Conservation (phyloP, 2,329 filamentous ascomycete species). For the Lojkania enalia region DNA sequence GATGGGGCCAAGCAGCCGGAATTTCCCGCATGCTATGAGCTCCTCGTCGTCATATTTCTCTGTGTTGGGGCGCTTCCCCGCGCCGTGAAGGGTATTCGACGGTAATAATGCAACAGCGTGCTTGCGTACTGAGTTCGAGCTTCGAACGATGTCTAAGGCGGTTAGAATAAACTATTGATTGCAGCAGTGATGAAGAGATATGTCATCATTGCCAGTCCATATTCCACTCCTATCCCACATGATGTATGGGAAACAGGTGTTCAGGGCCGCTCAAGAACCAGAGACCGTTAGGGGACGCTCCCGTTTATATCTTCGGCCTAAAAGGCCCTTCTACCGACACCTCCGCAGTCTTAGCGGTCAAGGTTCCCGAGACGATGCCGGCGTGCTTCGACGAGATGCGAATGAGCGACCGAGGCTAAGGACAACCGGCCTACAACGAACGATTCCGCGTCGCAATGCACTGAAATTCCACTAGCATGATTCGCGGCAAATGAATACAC, state of each 20-base stretch:
- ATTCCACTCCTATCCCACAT: too few relatives aligned
- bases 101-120: background rate
- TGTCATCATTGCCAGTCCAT: constrained; percentile 20
- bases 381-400: too few relatives aligned
- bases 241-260: too few relatives aligned
- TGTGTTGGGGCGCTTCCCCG: background rate
- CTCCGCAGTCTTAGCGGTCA: constrained; percentile 12
- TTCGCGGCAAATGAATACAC: too few relatives aligned
- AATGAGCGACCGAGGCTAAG: too few relatives aligned
- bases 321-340: constrained; percentile 43
- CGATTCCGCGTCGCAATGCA: too few relatives aligned
- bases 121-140: background rate
- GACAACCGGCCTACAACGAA: too few relatives aligned
- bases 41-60: background rate
- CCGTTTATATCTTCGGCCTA: constrained; percentile 32
- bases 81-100: background rate
- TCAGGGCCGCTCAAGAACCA: background rate
- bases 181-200: constrained; percentile 2
- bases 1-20: constrained; percentile 1
- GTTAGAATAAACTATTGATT: constrained; percentile 3
- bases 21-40: background rate
- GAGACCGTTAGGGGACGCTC: constrained; percentile 19
- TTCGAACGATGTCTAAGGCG: constrained; percentile 1
- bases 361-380: constrained; percentile 32
- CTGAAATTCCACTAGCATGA: too few relatives aligned